These are phyloP conservation scores for Hysterium pulicare DNA, from an alignment of 2,329 filamentous ascomycete species.

Conservation along the genomic window DNA sequence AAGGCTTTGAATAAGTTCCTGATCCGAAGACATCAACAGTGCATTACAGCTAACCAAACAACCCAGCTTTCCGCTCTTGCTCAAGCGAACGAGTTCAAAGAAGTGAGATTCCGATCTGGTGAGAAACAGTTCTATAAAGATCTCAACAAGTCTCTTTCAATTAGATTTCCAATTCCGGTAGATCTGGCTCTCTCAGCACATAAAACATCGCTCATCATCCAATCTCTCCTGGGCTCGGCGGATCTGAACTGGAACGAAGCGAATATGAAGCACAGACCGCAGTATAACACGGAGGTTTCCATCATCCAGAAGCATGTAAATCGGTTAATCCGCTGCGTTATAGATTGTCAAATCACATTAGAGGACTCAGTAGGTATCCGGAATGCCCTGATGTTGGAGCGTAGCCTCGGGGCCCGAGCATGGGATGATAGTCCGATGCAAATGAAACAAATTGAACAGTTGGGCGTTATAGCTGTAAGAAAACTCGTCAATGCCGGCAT, in stretches of 20 bases:
- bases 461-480: slow-evolving; percentile 72
- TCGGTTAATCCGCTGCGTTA: slow-evolving; percentile 69
- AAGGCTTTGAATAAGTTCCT: slow-evolving; percentile 30
- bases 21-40: background rate
- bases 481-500: slow-evolving; percentile 72
- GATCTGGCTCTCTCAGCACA: slow-evolving; percentile 64
- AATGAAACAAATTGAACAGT: slow-evolving; percentile 74
- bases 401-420: slow-evolving; percentile 68
- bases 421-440: slow-evolving; percentile 84
- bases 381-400: slow-evolving; percentile 71
- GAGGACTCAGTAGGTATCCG: slow-evolving; percentile 65
- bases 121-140: slow-evolving; percentile 70
- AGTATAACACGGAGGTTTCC: slow-evolving; percentile 59
- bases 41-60: slow-evolving; percentile 10
- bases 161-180: slow-evolving; percentile 69
- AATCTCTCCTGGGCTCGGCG: slow-evolving; percentile 66
- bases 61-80: slow-evolving; percentile 62
- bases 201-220: slow-evolving; percentile 75
- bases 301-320: slow-evolving; percentile 66
- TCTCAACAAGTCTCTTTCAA: slow-evolving; percentile 65
- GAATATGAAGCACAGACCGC: slow-evolving; percentile 51
- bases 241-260: slow-evolving; percentile 56
- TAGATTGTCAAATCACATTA: slow-evolving; percentile 65
- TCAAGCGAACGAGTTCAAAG: slow-evolving; percentile 68
- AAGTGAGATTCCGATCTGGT: slow-evolving; percentile 65